Evolutionary conservation across 768 basidiomycete species (phyloP).

Genomic region (Boletus rubescentipes): DNA sequence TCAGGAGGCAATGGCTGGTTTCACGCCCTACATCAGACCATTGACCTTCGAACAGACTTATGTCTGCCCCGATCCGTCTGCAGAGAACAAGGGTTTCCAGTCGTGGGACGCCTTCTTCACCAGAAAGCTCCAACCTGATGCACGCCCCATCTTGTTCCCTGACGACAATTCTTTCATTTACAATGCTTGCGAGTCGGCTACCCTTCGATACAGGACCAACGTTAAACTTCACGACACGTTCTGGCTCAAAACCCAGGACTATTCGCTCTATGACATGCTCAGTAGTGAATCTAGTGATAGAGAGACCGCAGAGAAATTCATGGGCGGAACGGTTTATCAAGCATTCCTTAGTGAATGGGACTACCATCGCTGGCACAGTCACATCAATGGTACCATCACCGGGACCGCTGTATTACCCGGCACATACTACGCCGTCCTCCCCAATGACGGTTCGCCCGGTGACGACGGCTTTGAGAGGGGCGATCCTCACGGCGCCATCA

Average conservation of each 20-base stretch:
- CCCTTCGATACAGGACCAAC: conserved; percentile 35
- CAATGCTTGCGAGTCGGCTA: conserved; percentile 53
- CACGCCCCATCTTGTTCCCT: neutral
- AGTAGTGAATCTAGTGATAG: conserved; percentile 15
- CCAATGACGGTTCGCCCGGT: conserved; percentile 2
- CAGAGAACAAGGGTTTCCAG: neutral
- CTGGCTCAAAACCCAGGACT: conserved; percentile 59
- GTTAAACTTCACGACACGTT: conserved; percentile 46
- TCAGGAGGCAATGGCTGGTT: neutral
- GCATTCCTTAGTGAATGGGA: conserved; percentile 51
- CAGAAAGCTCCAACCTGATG: neutral
- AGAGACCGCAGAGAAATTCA: conserved; percentile 37
- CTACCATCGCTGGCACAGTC: conserved; percentile 64
- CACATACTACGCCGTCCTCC: conserved; percentile 11
- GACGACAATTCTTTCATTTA: too few species aligned
- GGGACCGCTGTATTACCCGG: conserved; percentile 31
- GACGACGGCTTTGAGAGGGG: neutral
- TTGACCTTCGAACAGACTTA: neutral
- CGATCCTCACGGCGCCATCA: conserved; percentile 17
- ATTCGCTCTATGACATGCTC: conserved; percentile 59
- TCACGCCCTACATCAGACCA: neutral
- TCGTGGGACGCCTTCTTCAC: conserved; percentile 1
- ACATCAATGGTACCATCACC: conserved; percentile 34
- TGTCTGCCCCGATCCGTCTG: neutral
- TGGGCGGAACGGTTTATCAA: conserved; percentile 52